phyloP scores from a whole-genome alignment of 2,329 filamentous ascomycete species.

The Aspergillus ibericus region DNA sequence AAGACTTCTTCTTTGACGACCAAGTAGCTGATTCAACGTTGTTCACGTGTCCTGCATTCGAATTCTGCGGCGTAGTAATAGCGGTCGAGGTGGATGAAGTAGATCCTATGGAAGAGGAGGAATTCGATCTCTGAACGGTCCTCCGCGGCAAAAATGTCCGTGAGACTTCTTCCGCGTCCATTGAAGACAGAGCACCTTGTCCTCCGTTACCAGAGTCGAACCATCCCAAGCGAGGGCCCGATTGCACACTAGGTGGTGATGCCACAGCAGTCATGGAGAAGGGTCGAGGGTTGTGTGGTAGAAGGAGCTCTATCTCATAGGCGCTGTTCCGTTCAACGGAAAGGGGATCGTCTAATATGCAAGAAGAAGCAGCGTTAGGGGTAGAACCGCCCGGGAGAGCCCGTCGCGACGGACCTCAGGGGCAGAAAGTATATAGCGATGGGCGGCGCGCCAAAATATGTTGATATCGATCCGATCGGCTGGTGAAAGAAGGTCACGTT shows the following conservation, averaged over 20 bases:
- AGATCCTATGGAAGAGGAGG: conserved; percentile 76
- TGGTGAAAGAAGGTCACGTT: conserved; percentile 34
- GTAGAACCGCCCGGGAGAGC: not conserved
- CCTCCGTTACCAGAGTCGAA: conserved; percentile 56
- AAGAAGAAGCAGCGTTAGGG: conserved; percentile 1
- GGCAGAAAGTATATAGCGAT: conserved; percentile 3
- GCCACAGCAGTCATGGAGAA: conserved; percentile 66
- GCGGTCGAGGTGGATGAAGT: conserved; percentile 56
- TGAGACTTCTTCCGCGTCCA: conserved; percentile 80
- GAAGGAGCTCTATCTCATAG: conserved; percentile 15
- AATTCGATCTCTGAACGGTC: conserved; percentile 81
- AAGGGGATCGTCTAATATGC: not conserved
- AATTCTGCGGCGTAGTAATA: conserved; percentile 32
- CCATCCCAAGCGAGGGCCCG: conserved; percentile 62
- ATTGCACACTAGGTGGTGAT: conserved; percentile 64
- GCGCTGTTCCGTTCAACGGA: conserved; percentile 7
- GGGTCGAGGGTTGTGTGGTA: conserved; percentile 17
- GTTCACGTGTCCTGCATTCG: conserved; percentile 39
- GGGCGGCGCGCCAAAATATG: conserved; percentile 12
- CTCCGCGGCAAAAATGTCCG: conserved; percentile 91
- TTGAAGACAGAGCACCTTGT: conserved; percentile 64
- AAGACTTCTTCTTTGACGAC: conserved; percentile 49
- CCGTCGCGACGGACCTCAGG: conserved; percentile 11
- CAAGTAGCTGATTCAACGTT: conserved; percentile 41
- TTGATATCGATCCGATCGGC: conserved; percentile 12